Conservation (phyloP, 805 yeast genomes). For the Ogataea sp. region DNA sequence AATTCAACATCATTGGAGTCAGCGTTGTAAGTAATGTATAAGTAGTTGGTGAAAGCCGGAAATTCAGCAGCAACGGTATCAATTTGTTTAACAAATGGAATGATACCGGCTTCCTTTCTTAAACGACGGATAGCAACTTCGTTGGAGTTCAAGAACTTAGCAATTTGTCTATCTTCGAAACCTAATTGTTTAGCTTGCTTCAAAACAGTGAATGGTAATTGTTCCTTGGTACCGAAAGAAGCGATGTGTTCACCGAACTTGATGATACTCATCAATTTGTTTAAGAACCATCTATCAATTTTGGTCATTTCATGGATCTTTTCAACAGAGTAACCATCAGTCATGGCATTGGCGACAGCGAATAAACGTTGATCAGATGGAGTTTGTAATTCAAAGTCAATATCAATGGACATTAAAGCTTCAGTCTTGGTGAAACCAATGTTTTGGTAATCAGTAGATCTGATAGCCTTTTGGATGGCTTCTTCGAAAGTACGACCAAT, state of each 20-base stretch:
- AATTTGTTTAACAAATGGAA: conserved; percentile 92
- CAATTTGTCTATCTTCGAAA: conserved; percentile 94
- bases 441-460: conserved; percentile 94
- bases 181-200: conserved; percentile 94
- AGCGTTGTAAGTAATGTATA: conserved; percentile 92
- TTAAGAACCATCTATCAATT: conserved; percentile 94
- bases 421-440: conserved; percentile 84
- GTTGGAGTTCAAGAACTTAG: conserved; percentile 77
- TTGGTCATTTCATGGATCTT: conserved; percentile 85
- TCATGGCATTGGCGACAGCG: conserved; percentile 92
- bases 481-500: conserved; percentile 97
- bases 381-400: conserved; percentile 87
- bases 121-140: conserved; percentile 88
- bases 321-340: conserved; percentile 84
- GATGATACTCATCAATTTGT: conserved; percentile 73
- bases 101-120: conserved; percentile 78
- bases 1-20: conserved; percentile 80
- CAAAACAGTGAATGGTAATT: conserved; percentile 54
- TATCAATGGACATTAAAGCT: conserved; percentile 84
- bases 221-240: conserved; percentile 46
- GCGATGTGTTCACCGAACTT: conserved; percentile 58
- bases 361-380: conserved; percentile 97
- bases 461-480: conserved; percentile 94
- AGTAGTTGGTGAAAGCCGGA: conserved; percentile 92
- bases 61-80: conserved; percentile 99